Evolutionary conservation across 768 basidiomycete genomes (phyloP).

Genomic region (Amylocystis lapponica): DNA sequence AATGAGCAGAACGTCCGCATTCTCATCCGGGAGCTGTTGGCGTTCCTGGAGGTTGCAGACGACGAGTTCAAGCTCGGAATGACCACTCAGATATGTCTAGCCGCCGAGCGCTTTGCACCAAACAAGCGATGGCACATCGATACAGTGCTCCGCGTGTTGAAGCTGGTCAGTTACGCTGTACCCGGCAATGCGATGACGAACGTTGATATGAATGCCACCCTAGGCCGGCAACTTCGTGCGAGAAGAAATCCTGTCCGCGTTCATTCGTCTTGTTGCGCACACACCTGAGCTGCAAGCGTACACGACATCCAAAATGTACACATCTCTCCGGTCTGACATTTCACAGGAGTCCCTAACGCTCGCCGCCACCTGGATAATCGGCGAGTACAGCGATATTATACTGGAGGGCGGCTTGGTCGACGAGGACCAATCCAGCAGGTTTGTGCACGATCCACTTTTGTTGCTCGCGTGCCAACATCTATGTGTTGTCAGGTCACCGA

Average conservation of each 20-base stretch:
- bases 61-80: constrained; percentile 98
- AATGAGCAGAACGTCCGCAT: constrained; percentile 93
- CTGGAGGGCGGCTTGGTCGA: constrained; percentile 81
- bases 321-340: constrained; percentile 82
- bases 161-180: constrained; percentile 58
- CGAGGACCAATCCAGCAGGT: constrained; percentile 68
- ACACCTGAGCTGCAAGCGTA: constrained; percentile 96
- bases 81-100: constrained; percentile 95
- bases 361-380: constrained; percentile 91
- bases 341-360: constrained; percentile 96
- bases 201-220: background rate
- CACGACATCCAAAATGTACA: constrained; percentile 86
- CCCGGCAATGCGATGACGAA: background rate
- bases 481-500: constrained; percentile 55
- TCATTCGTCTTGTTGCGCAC: constrained; percentile 93
- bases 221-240: constrained; percentile 98
- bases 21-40: constrained; percentile 85
- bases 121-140: constrained; percentile 99
- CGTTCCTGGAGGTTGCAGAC: constrained; percentile 96
- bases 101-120: constrained; percentile 94
- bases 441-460: constrained; percentile 11
- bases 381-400: constrained; percentile 91
- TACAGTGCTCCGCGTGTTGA: constrained; percentile 87
- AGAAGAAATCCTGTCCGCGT: constrained; percentile 92
- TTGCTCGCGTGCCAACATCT: background rate